Evolutionary conservation across 2,329 filamentous ascomycete species (phyloP).

Genomic region (Tricladium varicosporioides): DNA sequence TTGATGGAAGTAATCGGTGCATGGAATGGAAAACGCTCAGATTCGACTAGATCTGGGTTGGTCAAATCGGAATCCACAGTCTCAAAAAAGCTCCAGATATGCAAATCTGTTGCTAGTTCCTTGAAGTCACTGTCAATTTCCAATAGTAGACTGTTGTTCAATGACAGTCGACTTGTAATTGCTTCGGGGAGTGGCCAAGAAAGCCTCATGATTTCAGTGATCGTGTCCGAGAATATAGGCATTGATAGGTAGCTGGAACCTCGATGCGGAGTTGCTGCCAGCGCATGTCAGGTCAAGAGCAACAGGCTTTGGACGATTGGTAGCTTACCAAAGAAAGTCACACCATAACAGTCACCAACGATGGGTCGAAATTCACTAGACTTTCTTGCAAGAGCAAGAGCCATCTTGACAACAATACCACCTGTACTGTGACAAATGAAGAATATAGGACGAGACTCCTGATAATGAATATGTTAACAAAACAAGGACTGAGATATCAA

Average conservation of each 20-base stretch:
- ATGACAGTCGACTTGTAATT: too few relatives aligned
- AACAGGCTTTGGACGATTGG: background rate
- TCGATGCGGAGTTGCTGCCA: constrained; percentile 9
- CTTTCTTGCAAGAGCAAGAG: constrained; percentile 1
- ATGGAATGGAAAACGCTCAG: constrained; percentile 7
- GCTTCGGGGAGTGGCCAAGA: background rate
- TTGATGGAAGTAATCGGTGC: constrained; percentile 16
- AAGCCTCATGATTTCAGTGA: constrained; percentile 1
- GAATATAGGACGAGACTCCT: constrained; percentile 4
- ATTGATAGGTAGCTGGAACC: constrained; percentile 9
- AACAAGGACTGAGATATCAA: background rate
- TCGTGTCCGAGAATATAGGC: constrained; percentile 1
- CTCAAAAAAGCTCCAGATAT: constrained; percentile 13
- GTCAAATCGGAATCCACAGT: constrained; percentile 11
- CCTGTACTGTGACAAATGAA: constrained; percentile 11
- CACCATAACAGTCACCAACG: constrained; percentile 9
- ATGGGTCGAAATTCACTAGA: background rate
- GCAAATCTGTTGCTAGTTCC: constrained; percentile 9
- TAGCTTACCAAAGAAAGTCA: constrained; percentile 8
- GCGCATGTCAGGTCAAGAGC: background rate
- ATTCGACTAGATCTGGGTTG: constrained; percentile 1
- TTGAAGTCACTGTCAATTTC: constrained; percentile 9
- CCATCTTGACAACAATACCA: constrained; percentile 7
- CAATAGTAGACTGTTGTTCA: background rate
- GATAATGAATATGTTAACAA: background rate